Conservation (phyloP, 257 asterid species). For the Forsythia suspensa region DNA sequence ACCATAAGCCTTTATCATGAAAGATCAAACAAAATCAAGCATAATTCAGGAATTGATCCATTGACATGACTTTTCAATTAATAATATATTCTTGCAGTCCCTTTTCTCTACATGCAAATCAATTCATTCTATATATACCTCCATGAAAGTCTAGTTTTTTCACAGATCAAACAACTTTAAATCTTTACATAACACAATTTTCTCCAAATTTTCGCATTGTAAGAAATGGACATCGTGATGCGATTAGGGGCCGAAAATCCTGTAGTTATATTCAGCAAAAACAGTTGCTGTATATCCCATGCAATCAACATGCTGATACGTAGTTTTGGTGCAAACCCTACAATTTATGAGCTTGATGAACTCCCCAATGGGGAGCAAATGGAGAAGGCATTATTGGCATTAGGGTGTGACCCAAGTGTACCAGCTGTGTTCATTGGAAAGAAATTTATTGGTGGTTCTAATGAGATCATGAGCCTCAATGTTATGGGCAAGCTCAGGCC, state of each 20-base stretch:
- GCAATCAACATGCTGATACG: slow-evolving; percentile 40
- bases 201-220: background rate
- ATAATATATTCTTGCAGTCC: slow-evolving; percentile 16
- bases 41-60: slow-evolving; percentile 6
- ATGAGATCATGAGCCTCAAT: slow-evolving; percentile 64
- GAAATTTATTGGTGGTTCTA: slow-evolving; percentile 57
- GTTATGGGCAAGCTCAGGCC: slow-evolving; percentile 52
- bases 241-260: slow-evolving; percentile 44
- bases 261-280: slow-evolving; percentile 65
- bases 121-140: slow-evolving; percentile 15
- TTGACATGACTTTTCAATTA: background rate
- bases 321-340: slow-evolving; percentile 61
- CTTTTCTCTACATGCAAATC: slow-evolving; percentile 15
- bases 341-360: slow-evolving; percentile 44
- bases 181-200: background rate
- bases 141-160: background rate
- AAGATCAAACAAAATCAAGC: slow-evolving; percentile 11
- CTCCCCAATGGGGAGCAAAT: slow-evolving; percentile 41
- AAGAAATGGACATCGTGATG: slow-evolving; percentile 43
- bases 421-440: slow-evolving; percentile 70
- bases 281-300: slow-evolving; percentile 60
- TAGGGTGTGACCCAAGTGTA: slow-evolving; percentile 54
- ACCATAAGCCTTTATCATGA: slow-evolving; percentile 9
- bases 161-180: background rate
- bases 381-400: slow-evolving; percentile 43